Percentiles rank a stretch among this genome's conserved stretches.
phyloP scores from a whole-genome alignment of 768 basidiomycete genomes.

The Termitomyces sp. region DNA sequence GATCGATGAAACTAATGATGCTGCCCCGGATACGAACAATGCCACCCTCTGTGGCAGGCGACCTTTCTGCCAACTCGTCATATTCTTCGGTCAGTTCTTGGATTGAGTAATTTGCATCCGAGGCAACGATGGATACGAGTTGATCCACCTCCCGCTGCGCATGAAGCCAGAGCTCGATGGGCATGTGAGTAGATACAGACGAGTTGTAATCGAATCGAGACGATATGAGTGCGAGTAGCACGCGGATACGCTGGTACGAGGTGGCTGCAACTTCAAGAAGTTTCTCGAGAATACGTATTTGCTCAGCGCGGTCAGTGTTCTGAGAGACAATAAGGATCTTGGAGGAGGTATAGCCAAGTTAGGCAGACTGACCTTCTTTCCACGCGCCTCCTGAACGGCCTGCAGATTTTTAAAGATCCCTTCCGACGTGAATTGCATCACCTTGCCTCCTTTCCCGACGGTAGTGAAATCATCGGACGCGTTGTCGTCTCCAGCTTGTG shows the following conservation, averaged over 20 bases:
- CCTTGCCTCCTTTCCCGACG: constrained; percentile 87
- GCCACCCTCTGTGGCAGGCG: constrained; percentile 68
- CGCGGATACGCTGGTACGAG: constrained; percentile 90
- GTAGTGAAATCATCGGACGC: constrained; percentile 77
- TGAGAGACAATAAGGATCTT: constrained; percentile 24
- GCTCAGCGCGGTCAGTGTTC: constrained; percentile 96
- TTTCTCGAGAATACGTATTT: constrained; percentile 87
- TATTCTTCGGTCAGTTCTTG: constrained; percentile 89
- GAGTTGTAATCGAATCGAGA: constrained; percentile 97
- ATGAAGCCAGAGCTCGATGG: constrained; percentile 84
- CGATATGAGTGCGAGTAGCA: constrained; percentile 89
- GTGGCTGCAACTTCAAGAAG: constrained; percentile 83
- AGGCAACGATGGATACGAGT: constrained; percentile 74
- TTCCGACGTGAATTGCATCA: constrained; percentile 77
- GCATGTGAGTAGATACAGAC: constrained; percentile 83
- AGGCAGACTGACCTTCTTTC: constrained; percentile 76
- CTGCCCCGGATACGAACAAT: constrained; percentile 89
- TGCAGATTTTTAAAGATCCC: constrained; percentile 91
- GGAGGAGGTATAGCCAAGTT: not conserved
- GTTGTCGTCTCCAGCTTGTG: constrained; percentile 38
- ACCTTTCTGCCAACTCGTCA: constrained; percentile 83
- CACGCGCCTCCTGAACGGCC: constrained; percentile 88
- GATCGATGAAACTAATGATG: constrained; percentile 94
- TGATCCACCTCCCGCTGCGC: constrained; percentile 89
- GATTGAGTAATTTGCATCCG: constrained; percentile 73